Evolutionary conservation across 2,329 filamentous ascomycete species (phyloP).

Genomic region (Neophaeococcomyces aloes): DNA sequence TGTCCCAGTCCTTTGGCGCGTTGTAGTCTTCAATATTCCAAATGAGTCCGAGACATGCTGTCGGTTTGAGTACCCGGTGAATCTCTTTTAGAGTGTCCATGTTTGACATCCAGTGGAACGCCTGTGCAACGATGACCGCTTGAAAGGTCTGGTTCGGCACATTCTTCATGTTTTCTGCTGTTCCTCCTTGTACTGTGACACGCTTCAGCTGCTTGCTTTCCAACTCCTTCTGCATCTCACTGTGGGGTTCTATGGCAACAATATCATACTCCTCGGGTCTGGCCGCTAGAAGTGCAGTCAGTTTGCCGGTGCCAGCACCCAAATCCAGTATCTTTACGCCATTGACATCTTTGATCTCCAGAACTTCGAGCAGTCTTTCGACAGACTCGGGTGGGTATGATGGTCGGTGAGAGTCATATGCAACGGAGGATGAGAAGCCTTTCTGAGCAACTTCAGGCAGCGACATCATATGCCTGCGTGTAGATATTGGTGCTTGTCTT

Average conservation of each 20-base stretch:
- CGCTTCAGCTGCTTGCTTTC: conserved; percentile 46
- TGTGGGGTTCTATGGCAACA: conserved; percentile 54
- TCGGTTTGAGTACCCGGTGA: conserved; percentile 53
- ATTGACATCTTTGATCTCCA: conserved; percentile 40
- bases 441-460: conserved; percentile 24
- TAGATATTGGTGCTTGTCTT: no score
- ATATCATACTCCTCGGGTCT: conserved; percentile 52
- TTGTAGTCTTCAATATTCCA: conserved; percentile 71
- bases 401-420: conserved; percentile 59
- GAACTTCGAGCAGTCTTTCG: conserved; percentile 44
- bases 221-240: conserved; percentile 54
- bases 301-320: conserved; percentile 60
- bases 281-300: conserved; percentile 52
- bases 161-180: conserved; percentile 43
- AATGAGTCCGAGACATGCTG: conserved; percentile 53
- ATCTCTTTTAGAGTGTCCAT: conserved; percentile 53
- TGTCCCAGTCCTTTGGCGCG: conserved; percentile 46
- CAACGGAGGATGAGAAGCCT: conserved; percentile 54
- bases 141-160: conserved; percentile 50
- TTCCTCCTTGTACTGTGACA: conserved; percentile 48
- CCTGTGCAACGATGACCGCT: conserved; percentile 56
- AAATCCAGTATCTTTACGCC: conserved; percentile 51
- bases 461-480: background rate
- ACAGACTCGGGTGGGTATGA: conserved; percentile 53
- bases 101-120: conserved; percentile 55